phyloP scores from a whole-genome alignment of 2,329 filamentous ascomycete species.

The Neopestalotiopsis sp. region DNA sequence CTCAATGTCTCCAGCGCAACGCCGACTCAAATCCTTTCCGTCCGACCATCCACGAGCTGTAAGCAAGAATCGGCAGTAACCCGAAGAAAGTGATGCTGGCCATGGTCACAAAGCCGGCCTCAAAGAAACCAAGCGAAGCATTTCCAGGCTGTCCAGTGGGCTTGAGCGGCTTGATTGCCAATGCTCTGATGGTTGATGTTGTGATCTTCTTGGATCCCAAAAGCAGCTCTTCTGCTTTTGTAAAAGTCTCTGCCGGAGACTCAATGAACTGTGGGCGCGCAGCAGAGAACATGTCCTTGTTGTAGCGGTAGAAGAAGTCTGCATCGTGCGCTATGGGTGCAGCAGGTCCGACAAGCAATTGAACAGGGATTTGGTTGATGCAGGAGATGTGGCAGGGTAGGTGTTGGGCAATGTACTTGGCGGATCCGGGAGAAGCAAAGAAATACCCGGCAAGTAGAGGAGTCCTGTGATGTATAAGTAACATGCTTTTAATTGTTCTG shows the following conservation, averaged over 20 bases:
- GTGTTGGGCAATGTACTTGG: constrained; percentile 66
- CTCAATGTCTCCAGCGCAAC: constrained; percentile 18
- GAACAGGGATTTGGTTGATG: constrained; percentile 61
- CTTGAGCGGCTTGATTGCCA: constrained; percentile 32
- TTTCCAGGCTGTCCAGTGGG: constrained; percentile 40
- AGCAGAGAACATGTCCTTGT: constrained; percentile 46
- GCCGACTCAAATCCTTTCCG: constrained; percentile 20
- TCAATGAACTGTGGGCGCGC: constrained; percentile 47
- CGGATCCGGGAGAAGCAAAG: constrained; percentile 53
- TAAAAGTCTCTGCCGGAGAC: constrained; percentile 22
- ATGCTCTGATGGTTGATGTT: constrained; percentile 22
- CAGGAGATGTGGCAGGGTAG: constrained; percentile 54
- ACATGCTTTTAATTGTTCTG: background rate
- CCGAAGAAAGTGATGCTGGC: constrained; percentile 30
- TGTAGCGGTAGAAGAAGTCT: constrained; percentile 43
- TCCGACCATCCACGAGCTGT: constrained; percentile 21
- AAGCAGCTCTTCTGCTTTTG: constrained; percentile 25
- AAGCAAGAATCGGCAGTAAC: constrained; percentile 20
- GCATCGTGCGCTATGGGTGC: constrained; percentile 35
- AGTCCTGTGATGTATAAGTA: constrained; percentile 14
- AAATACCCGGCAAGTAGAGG: constrained; percentile 54
- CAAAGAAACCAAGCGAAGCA: constrained; percentile 50
- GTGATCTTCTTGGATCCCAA: constrained; percentile 25
- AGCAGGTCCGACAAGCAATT: constrained; percentile 52
- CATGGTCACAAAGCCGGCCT: constrained; percentile 49